Evolutionary conservation across 306 rosid species (phyloP), one percentile per base, ranked within the genome.

Genomic region (Prunus fruticosa): DNA sequence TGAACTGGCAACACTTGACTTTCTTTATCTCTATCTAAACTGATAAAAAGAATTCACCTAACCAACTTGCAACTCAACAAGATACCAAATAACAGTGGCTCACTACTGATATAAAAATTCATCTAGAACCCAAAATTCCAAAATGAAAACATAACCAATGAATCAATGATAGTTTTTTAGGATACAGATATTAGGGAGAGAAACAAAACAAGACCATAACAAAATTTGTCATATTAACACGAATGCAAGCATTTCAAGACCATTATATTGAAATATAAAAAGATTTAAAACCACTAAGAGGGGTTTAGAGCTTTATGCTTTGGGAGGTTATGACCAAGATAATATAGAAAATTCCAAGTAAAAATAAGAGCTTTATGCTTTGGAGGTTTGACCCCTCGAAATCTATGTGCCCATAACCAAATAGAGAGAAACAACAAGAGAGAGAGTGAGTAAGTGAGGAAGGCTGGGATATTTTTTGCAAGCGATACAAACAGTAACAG

Each of bases 211-310:
- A 46, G 51, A 79, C 28, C 51, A 73, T 34, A 73, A 41, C 19
- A 3, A 22, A 50, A 25, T 61, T 8, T n/a, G 18, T 61, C 66
- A 61, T 6, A 61, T 25, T 54, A 38, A 28, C 67, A 18, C 1
- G 20, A 28, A 27, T 53, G 41, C 6, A 54, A 62, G 41, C 51
- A 76, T 19, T 73, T 19, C 75, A 76, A 23, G 30, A 25, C 27
- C 27, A 25, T 25, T 16, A 20, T 54, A 69, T 79, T 64, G 61
- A 20, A 51, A n/a, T 77, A 49, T 54, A 32, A 60, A 64, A 30
- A 30, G 5, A 30, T 30, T 30, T 30, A 30, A 30, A 30, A 30
- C 34, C 34, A 30, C 32, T 30, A 0, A 30, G 34, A 30, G 34
- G 34, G 4, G 1, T 3, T 30, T 30, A 30, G 34, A 0, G 34